These are phyloP conservation scores for Talaromyces sp. DNA, from an alignment of 2,329 filamentous ascomycete species.

Conservation along the genomic window DNA sequence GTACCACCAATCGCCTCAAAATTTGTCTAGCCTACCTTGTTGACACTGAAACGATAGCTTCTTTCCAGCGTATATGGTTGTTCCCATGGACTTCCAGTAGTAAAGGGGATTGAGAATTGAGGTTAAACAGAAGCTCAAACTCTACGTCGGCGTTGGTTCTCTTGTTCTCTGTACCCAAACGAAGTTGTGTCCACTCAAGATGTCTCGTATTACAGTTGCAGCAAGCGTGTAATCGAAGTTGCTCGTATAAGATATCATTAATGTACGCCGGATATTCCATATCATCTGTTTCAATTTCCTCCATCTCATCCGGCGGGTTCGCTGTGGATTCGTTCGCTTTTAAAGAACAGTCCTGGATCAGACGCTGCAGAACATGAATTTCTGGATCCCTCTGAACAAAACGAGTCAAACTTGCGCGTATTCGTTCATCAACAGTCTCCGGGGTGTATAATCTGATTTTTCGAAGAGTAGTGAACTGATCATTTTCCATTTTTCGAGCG, in stretches of 20 bases:
- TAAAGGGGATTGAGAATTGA: background rate
- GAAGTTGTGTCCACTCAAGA: background rate
- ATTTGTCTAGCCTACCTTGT: background rate
- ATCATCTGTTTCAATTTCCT: background rate
- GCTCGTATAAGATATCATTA: slow-evolving; percentile 4
- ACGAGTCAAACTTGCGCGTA: background rate
- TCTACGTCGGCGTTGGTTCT: background rate
- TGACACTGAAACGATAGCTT: background rate
- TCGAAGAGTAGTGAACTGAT: background rate
- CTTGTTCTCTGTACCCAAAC: background rate
- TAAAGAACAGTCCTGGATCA: background rate
- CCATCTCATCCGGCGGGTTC: background rate
- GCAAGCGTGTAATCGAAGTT: slow-evolving; percentile 7
- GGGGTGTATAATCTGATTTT: background rate
- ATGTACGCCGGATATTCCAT: background rate
- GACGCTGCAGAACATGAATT: background rate
- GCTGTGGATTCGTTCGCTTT: background rate
- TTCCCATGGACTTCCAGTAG: background rate
- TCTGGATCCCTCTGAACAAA: background rate
- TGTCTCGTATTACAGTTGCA: slow-evolving; percentile 5
- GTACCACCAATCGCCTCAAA: background rate
- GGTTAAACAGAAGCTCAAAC: background rate
- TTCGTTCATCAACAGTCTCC: background rate
- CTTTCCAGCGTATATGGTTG: slow-evolving; percentile 9
- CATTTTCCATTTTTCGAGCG: background rate